Evolutionary conservation across 1,284 basidiomycete species (phyloP), one percentile per base, ranked within the genome.

Genomic region (Athelia sp.): DNA sequence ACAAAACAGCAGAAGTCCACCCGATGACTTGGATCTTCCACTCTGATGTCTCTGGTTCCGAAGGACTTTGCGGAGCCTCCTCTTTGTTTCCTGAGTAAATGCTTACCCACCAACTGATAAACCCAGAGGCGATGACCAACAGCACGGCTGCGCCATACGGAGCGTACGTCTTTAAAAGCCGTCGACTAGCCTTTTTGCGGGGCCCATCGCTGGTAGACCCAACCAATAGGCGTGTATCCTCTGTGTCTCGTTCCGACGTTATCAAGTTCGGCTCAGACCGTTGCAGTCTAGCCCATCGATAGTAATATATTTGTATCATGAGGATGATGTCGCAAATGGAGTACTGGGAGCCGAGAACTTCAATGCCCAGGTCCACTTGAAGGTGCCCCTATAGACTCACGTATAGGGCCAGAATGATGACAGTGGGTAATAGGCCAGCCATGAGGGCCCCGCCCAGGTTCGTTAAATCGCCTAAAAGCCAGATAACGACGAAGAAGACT

Each of bases 291-390:
- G 72, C 78, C 81, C 81, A 78, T 21, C 90, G 84, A 69, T 98
- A 98, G 68, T 92, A 95, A 71, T 91, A 96, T 54, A 97, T 87
- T 70, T 98, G 94, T 56, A 74, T 72, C 48, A 98, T 74, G 44
- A 98, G 72, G 49, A 79, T 79, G 51, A 84, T 58, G 69, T 98
- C 95, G 74, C 95, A 97, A 45, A 87, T 54, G 11, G 87, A 78
- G 66, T 97, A 98, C 91, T 97, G 71, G 56, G 43, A 51, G 56
- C 31, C 59, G 52, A 52, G 56, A 43, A 52, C 54, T 55, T 52
- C 19, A 50, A 38, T 40, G 49, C 19, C 19, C 49, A 43, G 44
- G 38, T 42, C 9, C 46, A 24, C 51, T 29, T 29, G 45, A 9
- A 19, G 43, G 50, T 46, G 47, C 24, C 47, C 34, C 36, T 24